These are phyloP conservation scores for Syzygium aqueum DNA, from an alignment of 345 rosid genomes.

Conservation along the genomic window DNA sequence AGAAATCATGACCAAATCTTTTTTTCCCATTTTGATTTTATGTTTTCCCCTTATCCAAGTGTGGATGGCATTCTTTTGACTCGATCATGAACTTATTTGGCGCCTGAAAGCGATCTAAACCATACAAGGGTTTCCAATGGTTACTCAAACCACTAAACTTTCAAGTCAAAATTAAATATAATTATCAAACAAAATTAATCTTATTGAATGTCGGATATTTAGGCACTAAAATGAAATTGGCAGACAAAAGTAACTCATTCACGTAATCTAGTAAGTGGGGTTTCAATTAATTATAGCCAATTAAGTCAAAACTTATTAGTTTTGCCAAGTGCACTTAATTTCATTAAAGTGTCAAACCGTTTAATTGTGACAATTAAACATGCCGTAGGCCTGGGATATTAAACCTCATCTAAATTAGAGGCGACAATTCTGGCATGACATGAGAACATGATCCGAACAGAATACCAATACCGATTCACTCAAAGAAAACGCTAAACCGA, in stretches of 20 bases:
- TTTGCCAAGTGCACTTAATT: background rate
- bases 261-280: background rate
- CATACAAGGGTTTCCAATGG: background rate
- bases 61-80: accelerated
- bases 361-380: background rate
- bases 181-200: background rate
- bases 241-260: background rate
- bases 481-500: background rate
- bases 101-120: background rate
- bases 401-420: background rate
- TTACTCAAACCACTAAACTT: background rate
- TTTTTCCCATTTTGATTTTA: background rate
- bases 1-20: background rate
- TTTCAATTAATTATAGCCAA: background rate
- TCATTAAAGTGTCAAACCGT: background rate
- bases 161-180: background rate
- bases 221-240: background rate
- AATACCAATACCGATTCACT: accelerated
- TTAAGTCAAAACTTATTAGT: background rate
- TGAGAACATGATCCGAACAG: background rate
- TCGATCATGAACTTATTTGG: accelerated
- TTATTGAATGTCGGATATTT: background rate
- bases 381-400: no score
- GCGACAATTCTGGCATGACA: background rate
- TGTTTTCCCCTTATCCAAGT: background rate